Evolutionary conservation across 2,329 filamentous ascomycete genomes (phyloP), one percentile per base, ranked within the genome.

Genomic region (Emmonsiellopsis sp.): DNA sequence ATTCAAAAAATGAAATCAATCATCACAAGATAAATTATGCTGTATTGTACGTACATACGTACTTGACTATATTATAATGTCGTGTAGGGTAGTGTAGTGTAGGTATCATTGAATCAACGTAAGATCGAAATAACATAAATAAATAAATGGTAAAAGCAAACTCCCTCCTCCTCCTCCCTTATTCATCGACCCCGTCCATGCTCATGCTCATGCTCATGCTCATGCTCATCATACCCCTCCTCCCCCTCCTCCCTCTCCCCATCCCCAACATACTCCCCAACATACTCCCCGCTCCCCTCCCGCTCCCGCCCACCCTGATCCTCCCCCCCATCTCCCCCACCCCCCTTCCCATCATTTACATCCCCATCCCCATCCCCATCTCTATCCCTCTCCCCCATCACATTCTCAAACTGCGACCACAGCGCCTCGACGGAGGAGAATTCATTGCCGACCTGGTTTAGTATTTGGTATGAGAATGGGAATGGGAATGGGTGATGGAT

Each of bases 391-490:
- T 86, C 88, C 7, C 82, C 88, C 91, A 96, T 97, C 62, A 97
- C 91, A 60, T 85, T 87, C 73, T 98, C 93, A 65, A 98, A 97
- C 64, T 95, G 89, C 40, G 88, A 94, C 93, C 93, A 98, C 13
- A 98, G 79, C 33, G 89, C 90, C 70, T 98, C 93, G 43, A 98
- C 93, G 3, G 89, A 91, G n/a, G 87, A 85, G 72, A 98, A 96
- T 65, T 98, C 93, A 71, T 95, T 95, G 39, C 93, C 93, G 51
- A 98, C 85, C 84, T 88, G 52, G 21, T 39, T 32, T 8, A 42
- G 14, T 39, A 37, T 14, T 51, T n/a, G 11, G 40, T 40, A 42
- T n/a, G 43, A 14, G 14, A 14, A 14, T 17, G 46, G 34, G 47
- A 32, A 44, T 31, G 33, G 37, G 27, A 49, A 32, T 2, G 6